These are phyloP conservation scores for Corylus avellana DNA, from an alignment of 306 rosid species.

Conservation along the genomic window DNA sequence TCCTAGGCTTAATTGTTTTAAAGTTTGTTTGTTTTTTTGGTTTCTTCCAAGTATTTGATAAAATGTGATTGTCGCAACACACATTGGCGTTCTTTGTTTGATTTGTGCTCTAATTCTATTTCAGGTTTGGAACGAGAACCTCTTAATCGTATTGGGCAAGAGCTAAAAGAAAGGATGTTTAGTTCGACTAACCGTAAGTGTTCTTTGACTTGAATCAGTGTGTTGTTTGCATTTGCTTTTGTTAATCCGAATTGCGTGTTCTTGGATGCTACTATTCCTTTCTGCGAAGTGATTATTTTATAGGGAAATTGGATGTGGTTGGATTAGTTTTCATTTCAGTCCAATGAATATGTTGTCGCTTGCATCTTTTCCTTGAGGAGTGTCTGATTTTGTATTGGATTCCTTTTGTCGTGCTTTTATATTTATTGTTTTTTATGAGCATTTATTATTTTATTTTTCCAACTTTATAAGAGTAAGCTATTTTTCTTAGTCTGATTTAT, in stretches of 20 bases:
- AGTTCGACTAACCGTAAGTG: slow-evolving; percentile 80
- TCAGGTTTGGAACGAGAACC: slow-evolving; percentile 11
- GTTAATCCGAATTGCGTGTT: background rate
- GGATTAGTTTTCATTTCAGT: too few relatives aligned
- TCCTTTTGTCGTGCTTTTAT: too few relatives aligned
- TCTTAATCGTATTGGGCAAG: background rate
- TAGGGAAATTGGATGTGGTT: too few relatives aligned
- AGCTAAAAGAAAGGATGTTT: slow-evolving; percentile 49
- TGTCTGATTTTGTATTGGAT: too few relatives aligned
- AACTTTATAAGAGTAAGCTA: too few relatives aligned
- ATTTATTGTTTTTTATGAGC: too few relatives aligned
- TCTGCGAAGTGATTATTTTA: too few relatives aligned
- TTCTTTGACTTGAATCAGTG: background rate
- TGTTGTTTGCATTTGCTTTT: background rate
- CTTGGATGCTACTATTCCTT: background rate
- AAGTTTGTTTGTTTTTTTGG: too few relatives aligned
- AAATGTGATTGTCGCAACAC: background rate
- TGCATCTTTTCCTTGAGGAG: too few relatives aligned
- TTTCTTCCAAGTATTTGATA: background rate
- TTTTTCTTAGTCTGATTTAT: too few relatives aligned
- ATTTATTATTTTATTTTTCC: too few relatives aligned
- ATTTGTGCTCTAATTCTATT: background rate
- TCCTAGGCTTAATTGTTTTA: background rate
- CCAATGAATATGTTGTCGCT: too few relatives aligned
- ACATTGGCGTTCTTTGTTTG: background rate